phyloP scores from a whole-genome alignment of 352 stramenopile genomes.

The Globisporangium spiculum region DNA sequence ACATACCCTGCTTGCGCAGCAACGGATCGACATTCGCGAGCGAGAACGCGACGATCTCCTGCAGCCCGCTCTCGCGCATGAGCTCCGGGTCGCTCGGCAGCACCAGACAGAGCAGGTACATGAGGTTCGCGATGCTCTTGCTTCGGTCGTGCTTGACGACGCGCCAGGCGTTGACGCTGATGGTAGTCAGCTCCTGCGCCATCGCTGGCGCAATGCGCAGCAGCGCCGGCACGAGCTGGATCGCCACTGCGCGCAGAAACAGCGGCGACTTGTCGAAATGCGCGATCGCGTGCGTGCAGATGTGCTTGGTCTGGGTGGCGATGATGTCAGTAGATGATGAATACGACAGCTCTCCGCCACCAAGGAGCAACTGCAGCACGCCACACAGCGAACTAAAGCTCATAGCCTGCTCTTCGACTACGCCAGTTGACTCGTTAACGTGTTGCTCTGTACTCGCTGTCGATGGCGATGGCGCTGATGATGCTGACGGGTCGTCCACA shows the following conservation, averaged over 20 bases:
- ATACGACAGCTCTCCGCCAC: neutral
- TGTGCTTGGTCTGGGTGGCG: conserved; percentile 18
- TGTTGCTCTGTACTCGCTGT: neutral
- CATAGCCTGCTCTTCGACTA: conserved; percentile 1
- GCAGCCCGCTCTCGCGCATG: conserved; percentile 34
- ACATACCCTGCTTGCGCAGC: conserved; percentile 66
- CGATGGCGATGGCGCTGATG: neutral
- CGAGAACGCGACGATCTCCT: conserved; percentile 49
- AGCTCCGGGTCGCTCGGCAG: conserved; percentile 43
- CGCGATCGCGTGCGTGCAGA: conserved; percentile 42
- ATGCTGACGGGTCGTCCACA: neutral
- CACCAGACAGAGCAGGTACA: conserved; percentile 64
- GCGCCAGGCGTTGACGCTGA: conserved; percentile 27
- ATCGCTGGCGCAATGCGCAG: conserved; percentile 18
- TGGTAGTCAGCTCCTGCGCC: conserved; percentile 18
- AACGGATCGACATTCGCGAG: conserved; percentile 51
- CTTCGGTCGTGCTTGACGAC: conserved; percentile 6
- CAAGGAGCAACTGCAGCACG: conserved; percentile 44
- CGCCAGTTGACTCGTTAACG: neutral
- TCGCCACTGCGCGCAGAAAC: conserved; percentile 42
- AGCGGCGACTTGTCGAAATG: conserved; percentile 34
- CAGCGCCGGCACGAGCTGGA: conserved; percentile 46
- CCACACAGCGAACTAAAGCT: conserved; percentile 51
- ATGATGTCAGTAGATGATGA: conserved; percentile 7
- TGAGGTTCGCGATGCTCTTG: conserved; percentile 37